Percentiles rank a stretch among this genome's conserved stretches.
Conservation (phyloP, 148 eudicot genomes). For the Chenopodium quinoa region DNA sequence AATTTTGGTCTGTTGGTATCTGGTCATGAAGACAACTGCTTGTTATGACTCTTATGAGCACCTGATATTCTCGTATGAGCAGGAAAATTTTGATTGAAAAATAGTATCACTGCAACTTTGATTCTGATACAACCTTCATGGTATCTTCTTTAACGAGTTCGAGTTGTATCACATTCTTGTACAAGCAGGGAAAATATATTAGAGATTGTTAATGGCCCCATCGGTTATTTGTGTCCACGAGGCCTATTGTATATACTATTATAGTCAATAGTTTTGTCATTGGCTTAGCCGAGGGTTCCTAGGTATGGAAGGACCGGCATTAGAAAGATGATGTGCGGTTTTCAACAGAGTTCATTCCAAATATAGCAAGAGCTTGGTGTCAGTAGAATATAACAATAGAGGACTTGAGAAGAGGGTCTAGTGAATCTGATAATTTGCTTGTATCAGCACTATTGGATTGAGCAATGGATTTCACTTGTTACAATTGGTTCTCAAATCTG, state of each 20-base stretch:
- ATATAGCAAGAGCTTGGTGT: neutral
- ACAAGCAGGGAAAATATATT: neutral
- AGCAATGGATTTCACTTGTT: too few species aligned
- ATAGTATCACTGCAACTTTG: neutral
- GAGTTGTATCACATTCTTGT: neutral
- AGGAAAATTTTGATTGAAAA: neutral
- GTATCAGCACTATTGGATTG: too few species aligned
- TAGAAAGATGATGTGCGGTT: too few species aligned
- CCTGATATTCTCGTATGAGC: neutral
- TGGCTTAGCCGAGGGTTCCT: too few species aligned
- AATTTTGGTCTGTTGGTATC: conserved; percentile 9
- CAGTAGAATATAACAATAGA: neutral
- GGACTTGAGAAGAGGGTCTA: too few species aligned
- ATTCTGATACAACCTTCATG: neutral
- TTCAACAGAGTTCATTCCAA: too few species aligned
- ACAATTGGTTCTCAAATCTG: too few species aligned
- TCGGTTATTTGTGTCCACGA: neutral
- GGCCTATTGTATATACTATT: neutral
- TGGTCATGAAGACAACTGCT: neutral
- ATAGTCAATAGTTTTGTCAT: too few species aligned
- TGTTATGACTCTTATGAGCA: neutral
- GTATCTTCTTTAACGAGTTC: neutral
- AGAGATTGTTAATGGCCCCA: neutral
- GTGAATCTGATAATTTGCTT: too few species aligned
- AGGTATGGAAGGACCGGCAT: too few species aligned